phyloP scores from a whole-genome alignment of 768 basidiomycete species.

The Tylopilus plumbeoviolaceoides region DNA sequence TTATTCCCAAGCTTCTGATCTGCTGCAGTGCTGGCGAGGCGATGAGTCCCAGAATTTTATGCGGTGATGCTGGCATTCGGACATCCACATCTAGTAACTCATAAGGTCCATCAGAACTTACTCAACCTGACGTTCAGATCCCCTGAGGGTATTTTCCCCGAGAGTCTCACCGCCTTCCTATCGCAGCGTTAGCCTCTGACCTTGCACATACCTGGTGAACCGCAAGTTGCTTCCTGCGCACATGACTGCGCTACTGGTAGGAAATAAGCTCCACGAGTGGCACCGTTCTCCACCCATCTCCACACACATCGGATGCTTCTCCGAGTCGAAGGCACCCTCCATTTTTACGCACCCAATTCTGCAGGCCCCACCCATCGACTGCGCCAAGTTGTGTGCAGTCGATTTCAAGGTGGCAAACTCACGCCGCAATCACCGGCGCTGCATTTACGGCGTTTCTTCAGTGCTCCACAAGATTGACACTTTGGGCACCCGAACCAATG shows the following conservation, averaged over 20 bases:
- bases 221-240: not conserved
- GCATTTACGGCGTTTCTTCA: slow-evolving; percentile 1
- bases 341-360: not conserved
- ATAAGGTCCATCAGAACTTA: slow-evolving; percentile 9
- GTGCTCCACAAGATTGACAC: slow-evolving; percentile 19
- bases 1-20: not conserved
- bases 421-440: not conserved
- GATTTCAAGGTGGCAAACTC: not conserved
- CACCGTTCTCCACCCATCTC: not conserved
- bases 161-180: not conserved
- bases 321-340: not conserved
- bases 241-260: too few species aligned
- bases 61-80: slow-evolving; percentile 8
- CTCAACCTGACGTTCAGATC: not conserved
- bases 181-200: not conserved
- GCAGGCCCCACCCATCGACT: slow-evolving; percentile 1
- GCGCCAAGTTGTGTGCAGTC: not conserved
- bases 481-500: not conserved
- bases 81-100: slow-evolving; percentile 3
- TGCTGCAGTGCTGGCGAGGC: slow-evolving; percentile 13
- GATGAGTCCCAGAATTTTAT: slow-evolving; percentile 1
- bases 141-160: not conserved
- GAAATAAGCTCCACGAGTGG: too few species aligned
- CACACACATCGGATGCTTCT: not conserved
- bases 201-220: not conserved